Evolutionary conservation across 345 rosid species (phyloP), one percentile per base, ranked within the genome.

Genomic region (Moricandia arvensis): DNA sequence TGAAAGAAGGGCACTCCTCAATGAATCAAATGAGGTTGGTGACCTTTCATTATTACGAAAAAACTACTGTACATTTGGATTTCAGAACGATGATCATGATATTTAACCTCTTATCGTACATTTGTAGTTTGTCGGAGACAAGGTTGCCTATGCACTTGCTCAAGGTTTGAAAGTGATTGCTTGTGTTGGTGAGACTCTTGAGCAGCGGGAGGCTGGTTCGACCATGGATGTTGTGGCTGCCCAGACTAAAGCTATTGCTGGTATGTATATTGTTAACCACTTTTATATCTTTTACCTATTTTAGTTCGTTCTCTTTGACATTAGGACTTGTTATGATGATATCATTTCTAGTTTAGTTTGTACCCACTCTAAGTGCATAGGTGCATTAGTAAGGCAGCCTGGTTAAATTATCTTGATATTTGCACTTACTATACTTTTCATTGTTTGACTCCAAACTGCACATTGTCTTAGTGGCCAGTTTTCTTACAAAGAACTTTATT

Each of bases 81-180:
- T 74, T 59, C 12, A 54, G 18, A 58, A 47, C 13, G 11, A 17
- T 66, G 38, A 9, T 59, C 61, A 21, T 62, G n/a, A 27, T 11
- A 30, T 73, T 31, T 69, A 21, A 12, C 18, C 29, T 69, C 38
- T 65, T 1, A 11, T 75, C 33, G 49, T 18, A 53, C 65, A 63
- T 66, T 47, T 80, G n/a, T 78, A 94, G 98, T 87, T 91, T 34
- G 96, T 94, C 4, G 97, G 87, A 27, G 93, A 91, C 11, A 94
- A 94, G 87, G 97, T 90, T 79, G 90, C 89, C 69, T 91, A 91
- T 85, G 97, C 98, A 45, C 98, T 94, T 71, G 38, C 89, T 66
- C 84, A 87, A 86, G 98, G 98, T 73, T 72, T 93, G 84, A 91
- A 88, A 78, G 97, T 93, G 53, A 91, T 93, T 69, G 98, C 97